Conservation (phyloP, 495 filamentous ascomycete genomes). For the Penicillium paradoxum region DNA sequence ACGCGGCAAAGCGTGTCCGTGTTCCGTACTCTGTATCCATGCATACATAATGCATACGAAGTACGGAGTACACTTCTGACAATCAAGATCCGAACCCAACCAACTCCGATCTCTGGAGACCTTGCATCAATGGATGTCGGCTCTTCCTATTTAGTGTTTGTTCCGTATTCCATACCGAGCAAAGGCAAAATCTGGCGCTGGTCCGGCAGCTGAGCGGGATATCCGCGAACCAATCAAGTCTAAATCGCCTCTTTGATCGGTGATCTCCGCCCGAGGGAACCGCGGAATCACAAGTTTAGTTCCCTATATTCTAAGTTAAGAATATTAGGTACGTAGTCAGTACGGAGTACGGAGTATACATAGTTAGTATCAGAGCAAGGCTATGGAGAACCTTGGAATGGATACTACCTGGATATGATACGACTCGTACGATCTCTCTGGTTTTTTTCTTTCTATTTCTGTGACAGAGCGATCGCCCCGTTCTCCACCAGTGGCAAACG, state of each 20-base stretch:
- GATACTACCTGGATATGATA: too few species aligned
- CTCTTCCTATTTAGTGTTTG: not conserved
- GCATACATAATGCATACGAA: not conserved
- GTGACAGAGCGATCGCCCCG: conserved; percentile 16
- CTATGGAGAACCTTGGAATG: conserved; percentile 7
- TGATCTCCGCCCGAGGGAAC: conserved; percentile 11
- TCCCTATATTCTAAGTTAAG: too few species aligned
- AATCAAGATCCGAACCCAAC: not conserved
- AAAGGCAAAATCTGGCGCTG: not conserved
- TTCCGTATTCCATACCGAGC: not conserved
- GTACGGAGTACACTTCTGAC: not conserved
- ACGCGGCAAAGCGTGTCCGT: not conserved
- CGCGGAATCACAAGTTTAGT: conserved; percentile 4
- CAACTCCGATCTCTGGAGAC: not conserved
- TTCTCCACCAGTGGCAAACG: conserved; percentile 23
- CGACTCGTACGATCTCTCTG: not conserved
- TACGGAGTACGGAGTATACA: not conserved
- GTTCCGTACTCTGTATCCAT: not conserved
- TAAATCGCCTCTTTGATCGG: not conserved
- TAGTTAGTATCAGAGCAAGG: too few species aligned
- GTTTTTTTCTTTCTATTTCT: conserved; percentile 5
- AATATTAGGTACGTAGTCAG: too few species aligned
- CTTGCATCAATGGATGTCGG: not conserved
- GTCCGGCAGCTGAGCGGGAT: conserved; percentile 5
- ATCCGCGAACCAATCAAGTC: conserved; percentile 15